Evolutionary conservation across 306 rosid genomes (phyloP).

Genomic region (Sechiopsis laciniata): DNA sequence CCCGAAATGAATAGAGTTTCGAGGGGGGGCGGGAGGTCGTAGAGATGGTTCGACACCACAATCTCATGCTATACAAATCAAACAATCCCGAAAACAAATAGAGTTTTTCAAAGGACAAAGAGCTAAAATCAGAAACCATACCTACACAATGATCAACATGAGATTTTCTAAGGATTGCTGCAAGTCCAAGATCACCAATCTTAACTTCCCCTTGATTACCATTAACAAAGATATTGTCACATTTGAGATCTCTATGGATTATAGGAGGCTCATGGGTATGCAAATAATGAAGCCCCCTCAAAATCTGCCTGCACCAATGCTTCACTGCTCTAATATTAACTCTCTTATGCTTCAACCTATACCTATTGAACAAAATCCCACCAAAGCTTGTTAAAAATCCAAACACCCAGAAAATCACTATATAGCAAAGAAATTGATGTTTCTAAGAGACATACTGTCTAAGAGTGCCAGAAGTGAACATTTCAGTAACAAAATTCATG

Average conservation of each 20-base stretch:
- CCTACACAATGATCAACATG: slow-evolving; percentile 95
- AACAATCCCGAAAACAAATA: not conserved
- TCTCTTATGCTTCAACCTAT: slow-evolving; percentile 76
- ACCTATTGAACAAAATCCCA: slow-evolving; percentile 47
- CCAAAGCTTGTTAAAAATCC: slow-evolving; percentile 21
- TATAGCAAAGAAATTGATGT: not conserved
- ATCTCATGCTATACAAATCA: not conserved
- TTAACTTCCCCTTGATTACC: slow-evolving; percentile 97
- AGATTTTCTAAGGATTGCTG: slow-evolving; percentile 83
- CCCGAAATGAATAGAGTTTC: slow-evolving; percentile 13
- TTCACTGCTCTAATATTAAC: slow-evolving; percentile 83
- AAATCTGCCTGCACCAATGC: slow-evolving; percentile 98
- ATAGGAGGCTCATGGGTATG: slow-evolving; percentile 94
- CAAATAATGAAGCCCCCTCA: slow-evolving; percentile 78
- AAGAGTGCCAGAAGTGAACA: slow-evolving; percentile 96
- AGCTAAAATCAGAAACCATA: slow-evolving; percentile 25
- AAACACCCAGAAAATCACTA: slow-evolving; percentile 3
- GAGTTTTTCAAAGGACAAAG: not conserved
- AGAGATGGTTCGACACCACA: not conserved
- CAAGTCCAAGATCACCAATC: slow-evolving; percentile 98
- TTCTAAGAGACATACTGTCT: slow-evolving; percentile 54
- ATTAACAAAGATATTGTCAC: slow-evolving; percentile 88
- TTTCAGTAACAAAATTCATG: slow-evolving; percentile 86
- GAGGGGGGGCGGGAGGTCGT: no score
- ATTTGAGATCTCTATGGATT: slow-evolving; percentile 96